Base-by-base conservation (phyloP, 805 yeast genomes). In the Yueomyces sp. region DNA sequence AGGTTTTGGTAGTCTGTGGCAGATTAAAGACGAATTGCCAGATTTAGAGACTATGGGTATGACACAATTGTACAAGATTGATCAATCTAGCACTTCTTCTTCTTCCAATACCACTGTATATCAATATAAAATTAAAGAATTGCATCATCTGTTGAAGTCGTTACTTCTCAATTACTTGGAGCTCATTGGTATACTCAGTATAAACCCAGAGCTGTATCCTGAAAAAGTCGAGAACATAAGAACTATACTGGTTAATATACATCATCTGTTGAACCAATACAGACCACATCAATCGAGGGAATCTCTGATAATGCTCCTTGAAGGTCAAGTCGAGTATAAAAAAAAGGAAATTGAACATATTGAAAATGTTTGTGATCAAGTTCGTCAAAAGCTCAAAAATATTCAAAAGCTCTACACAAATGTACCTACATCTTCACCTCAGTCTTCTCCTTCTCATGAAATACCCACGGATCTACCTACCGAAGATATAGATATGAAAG, bases 201-300 rank as follows among this genome's bases (percentile, higher is more conserved):
- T 79, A 8, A 77, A 83, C 46, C 96, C 98, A 1, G 72, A 73
- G 27, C 66, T 74, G 46, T 76, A 71, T 49, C 72, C 72, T 2
- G 60, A 63, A 4, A 83, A 85, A 53, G 75, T 87, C 29, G 95
- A 87, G 49, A 77, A 85, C 50, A 76, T 92, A 36, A 75, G 94
- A 49, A 72, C 81, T 11, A 77, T 90, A 8, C 66, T 92, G 42
- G 81, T 90, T 56, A 92, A 92, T 56, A 79, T 92, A 49, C 96
- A 92, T 59, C 97, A 92, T 60, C 66, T 92, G 36, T 65, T 92
- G 46, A 92, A 92, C 59, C 87, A 88, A 42, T 92, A 92, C 62
- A 70, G 98, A 47, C 92, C 96, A 3, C 97, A 92, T 62, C 98
- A 92, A 58, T 82, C 95, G 3, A 70, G 96, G 42, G 98, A 92